A percentile compares a stretch with the other conserved stretches of the same genome.
Evolutionary conservation across 75 land plant genomes (phyloP).

Genomic region (Chamaecyparis obtusa): DNA sequence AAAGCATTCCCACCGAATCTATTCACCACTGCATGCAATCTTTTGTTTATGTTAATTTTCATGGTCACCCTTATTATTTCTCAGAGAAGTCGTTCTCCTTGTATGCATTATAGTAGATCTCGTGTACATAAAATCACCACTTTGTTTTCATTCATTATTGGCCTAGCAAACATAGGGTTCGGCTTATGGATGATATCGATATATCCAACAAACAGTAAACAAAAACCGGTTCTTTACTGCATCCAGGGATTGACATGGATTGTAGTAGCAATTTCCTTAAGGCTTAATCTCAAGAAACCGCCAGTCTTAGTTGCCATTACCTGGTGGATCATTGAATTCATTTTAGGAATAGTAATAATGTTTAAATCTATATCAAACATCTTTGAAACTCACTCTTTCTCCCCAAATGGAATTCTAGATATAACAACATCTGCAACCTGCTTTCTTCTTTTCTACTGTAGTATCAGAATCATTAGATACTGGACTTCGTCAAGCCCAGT

Average conservation of each 20-base stretch:
- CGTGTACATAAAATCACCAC: not conserved
- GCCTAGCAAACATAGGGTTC: constrained; percentile 18
- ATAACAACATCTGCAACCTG: constrained; percentile 24
- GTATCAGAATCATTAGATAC: constrained; percentile 6
- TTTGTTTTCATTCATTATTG: constrained; percentile 7
- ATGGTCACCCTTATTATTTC: not conserved
- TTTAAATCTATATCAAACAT: constrained; percentile 5
- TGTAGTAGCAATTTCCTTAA: constrained; percentile 25
- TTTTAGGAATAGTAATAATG: constrained; percentile 22
- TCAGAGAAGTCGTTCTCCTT: not conserved
- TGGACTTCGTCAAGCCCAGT: not conserved
- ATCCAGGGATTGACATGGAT: constrained; percentile 38
- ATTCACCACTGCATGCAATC: not conserved
- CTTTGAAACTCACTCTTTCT: constrained; percentile 1
- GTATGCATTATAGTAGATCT: not conserved
- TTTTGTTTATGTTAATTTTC: not conserved
- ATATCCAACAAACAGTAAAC: not conserved
- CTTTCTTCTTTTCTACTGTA: constrained; percentile 34
- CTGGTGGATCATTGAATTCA: constrained; percentile 40
- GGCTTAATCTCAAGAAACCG: constrained; percentile 19
- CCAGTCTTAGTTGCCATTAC: constrained; percentile 12
- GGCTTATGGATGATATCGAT: constrained; percentile 16
- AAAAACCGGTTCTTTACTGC: constrained; percentile 14
- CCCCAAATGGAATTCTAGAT: constrained; percentile 16
- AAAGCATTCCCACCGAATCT: not conserved